Evolutionary conservation across 108 stramenopile genomes (phyloP).

Genomic region (Chaetoceros muelleri): DNA sequence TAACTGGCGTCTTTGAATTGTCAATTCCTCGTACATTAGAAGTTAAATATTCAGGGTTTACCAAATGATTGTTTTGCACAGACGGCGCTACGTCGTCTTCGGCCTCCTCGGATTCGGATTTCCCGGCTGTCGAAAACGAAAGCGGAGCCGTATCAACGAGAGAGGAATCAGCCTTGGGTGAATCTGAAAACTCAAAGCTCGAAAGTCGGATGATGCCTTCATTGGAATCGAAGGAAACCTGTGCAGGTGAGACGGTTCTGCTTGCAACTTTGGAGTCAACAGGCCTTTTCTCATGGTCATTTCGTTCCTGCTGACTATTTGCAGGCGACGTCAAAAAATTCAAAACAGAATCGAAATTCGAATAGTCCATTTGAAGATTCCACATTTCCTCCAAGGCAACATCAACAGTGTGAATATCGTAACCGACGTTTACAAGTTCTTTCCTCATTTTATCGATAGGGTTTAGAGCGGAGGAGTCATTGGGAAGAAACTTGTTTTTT

Average conservation of each 20-base stretch:
- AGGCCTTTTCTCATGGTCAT: background rate
- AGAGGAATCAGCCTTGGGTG: too few relatives aligned
- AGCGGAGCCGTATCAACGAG: too few relatives aligned
- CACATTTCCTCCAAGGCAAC: slow-evolving; percentile 37
- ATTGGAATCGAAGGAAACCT: too few relatives aligned
- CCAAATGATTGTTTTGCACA: too few relatives aligned
- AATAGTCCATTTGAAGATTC: slow-evolving; percentile 21
- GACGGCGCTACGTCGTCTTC: too few relatives aligned
- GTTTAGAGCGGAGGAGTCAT: slow-evolving; percentile 8
- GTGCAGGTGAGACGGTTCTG: too few relatives aligned
- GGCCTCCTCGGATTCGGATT: too few relatives aligned
- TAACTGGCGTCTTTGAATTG: background rate
- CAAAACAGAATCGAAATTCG: slow-evolving; percentile 21
- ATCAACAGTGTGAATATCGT: slow-evolving; percentile 13
- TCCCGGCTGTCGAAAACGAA: too few relatives aligned
- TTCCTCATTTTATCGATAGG: slow-evolving; percentile 11
- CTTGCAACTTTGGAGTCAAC: background rate
- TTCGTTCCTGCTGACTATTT: background rate
- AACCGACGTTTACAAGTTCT: slow-evolving; percentile 12
- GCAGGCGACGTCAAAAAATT: slow-evolving; percentile 9
- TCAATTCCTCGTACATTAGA: too few relatives aligned
- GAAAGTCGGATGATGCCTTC: too few relatives aligned
- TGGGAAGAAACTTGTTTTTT: background rate
- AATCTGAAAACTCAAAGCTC: too few relatives aligned
- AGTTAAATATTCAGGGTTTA: too few relatives aligned